phyloP scores from a whole-genome alignment of 768 basidiomycete genomes.

The Agrocybe chaxingu region DNA sequence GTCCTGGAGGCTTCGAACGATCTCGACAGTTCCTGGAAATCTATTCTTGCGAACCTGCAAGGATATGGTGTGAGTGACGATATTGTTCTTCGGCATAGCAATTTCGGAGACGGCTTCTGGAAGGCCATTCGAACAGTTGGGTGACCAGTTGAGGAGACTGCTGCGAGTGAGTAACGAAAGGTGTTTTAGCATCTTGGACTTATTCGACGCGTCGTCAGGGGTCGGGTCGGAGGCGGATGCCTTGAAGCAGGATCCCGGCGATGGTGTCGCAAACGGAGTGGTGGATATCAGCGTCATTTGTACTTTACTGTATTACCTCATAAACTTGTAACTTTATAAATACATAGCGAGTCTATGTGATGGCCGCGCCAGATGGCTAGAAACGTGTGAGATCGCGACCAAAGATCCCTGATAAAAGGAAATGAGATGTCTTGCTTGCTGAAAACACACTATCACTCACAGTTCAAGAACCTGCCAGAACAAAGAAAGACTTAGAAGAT shows the following conservation, averaged over 20 bases:
- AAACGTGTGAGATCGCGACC: constrained; percentile 73
- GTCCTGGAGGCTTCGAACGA: constrained; percentile 51
- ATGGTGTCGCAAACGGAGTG: neutral
- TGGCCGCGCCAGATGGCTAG: constrained; percentile 21
- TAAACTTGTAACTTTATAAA: neutral
- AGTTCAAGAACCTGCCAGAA: constrained; percentile 60
- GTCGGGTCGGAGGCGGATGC: no score
- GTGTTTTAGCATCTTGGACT: neutral
- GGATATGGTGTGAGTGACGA: constrained; percentile 24
- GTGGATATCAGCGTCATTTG: constrained; percentile 2
- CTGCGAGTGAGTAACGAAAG: constrained; percentile 8
- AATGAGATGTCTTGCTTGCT: neutral
- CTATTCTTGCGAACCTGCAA: constrained; percentile 34
- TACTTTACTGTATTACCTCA: constrained; percentile 7
- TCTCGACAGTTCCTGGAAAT: constrained; percentile 52
- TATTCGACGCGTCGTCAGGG: no score
- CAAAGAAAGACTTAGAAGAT: constrained; percentile 2
- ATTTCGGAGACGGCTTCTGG: constrained; percentile 32
- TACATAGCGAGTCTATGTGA: constrained; percentile 15
- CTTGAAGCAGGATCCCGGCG: neutral
- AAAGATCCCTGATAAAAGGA: constrained; percentile 55
- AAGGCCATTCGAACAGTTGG: constrained; percentile 19
- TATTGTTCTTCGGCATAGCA: constrained; percentile 22
- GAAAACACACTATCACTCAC: constrained; percentile 31
- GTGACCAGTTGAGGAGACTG: constrained; percentile 14